A percentile compares a stretch with the other conserved stretches of the same genome.
Conservation (phyloP, 495 filamentous ascomycete genomes). For the Aspergillus nanangensis region DNA sequence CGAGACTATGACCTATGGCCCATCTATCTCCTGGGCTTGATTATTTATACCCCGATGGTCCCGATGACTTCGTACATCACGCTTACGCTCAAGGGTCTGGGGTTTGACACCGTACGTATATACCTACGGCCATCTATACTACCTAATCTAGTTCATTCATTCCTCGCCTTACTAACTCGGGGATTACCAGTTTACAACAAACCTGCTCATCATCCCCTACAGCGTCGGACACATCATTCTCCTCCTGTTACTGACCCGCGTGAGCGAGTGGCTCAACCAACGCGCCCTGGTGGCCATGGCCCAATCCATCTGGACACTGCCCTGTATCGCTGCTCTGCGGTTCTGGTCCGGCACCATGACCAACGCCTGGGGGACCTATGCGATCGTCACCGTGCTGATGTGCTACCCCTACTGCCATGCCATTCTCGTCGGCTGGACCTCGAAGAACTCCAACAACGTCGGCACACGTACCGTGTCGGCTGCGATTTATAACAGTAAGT, state of each 20-base stretch:
- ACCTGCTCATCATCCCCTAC: constrained; percentile 57
- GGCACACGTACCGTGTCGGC: constrained; percentile 57
- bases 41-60: constrained; percentile 43
- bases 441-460: constrained; percentile 56
- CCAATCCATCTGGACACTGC: constrained; percentile 50
- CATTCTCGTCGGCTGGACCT: constrained; percentile 59
- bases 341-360: constrained; percentile 32
- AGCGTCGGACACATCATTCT: constrained; percentile 32
- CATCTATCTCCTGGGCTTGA: constrained; percentile 48
- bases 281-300: constrained; percentile 42
- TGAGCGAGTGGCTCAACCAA: constrained; percentile 40
- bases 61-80: constrained; percentile 45
- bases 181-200: too few species aligned
- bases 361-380: constrained; percentile 48
- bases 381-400: constrained; percentile 42
- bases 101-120: constrained; percentile 41
- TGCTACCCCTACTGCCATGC: constrained; percentile 56
- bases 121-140: neutral
- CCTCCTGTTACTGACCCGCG: constrained; percentile 31
- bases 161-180: too few species aligned
- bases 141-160: constrained; percentile 10
- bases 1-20: constrained; percentile 56
- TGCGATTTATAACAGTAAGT: constrained; percentile 46
- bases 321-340: constrained; percentile 46
- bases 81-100: constrained; percentile 43